Evolutionary conservation across 2,329 filamentous ascomycete genomes (phyloP).

Genomic region (Metarhizium anisopliae): DNA sequence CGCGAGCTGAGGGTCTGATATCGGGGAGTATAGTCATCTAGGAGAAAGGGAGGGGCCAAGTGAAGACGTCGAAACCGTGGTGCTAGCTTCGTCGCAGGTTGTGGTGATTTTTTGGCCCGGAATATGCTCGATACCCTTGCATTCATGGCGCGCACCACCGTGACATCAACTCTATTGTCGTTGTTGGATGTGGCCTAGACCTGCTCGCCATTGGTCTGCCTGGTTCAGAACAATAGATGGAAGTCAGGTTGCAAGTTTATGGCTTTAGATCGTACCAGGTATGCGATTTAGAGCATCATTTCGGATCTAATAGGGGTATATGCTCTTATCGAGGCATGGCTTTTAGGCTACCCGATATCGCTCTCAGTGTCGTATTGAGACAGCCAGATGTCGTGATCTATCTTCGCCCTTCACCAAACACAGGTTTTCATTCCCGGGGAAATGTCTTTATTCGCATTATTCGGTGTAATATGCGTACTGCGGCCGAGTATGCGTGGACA

Average conservation of each 20-base stretch:
- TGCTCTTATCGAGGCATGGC: background rate
- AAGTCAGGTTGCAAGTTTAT: background rate
- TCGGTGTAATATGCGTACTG: no score
- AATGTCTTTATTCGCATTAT: no score
- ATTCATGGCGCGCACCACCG: background rate
- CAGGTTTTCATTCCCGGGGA: no score
- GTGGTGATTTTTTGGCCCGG: background rate
- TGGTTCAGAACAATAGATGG: background rate
- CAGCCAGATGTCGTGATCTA: no score
- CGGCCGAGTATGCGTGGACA: no score
- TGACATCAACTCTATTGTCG: background rate
- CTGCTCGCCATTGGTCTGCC: background rate
- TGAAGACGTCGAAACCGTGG: no score
- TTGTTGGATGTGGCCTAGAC: background rate
- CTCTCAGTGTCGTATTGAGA: background rate
- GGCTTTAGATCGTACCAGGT: background rate
- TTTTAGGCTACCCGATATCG: background rate
- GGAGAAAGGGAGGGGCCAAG: conserved; percentile 55
- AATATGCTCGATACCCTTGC: background rate
- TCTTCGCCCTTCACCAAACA: no score
- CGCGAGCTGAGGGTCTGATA: conserved; percentile 60
- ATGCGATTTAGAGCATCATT: background rate
- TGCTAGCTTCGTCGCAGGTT: conserved; percentile 18
- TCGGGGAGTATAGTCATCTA: conserved; percentile 65
- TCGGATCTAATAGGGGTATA: background rate